A percentile compares a stretch with the other conserved stretches of the same genome.
Evolutionary conservation across 2,329 filamentous ascomycete genomes (phyloP).

Genomic region (Myriosclerotinia scirpicola): DNA sequence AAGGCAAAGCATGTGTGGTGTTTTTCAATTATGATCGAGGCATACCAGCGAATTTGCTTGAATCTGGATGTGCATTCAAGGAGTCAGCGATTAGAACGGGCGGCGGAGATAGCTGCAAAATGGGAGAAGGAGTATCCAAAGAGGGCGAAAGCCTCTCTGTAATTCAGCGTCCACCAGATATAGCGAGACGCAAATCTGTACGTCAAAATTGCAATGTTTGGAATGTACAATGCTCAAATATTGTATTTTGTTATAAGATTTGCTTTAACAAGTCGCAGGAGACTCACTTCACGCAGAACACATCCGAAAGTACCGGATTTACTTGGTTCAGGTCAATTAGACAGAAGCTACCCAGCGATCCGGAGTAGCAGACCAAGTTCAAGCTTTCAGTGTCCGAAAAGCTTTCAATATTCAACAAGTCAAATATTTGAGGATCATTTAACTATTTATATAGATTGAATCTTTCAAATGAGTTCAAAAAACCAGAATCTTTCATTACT

Average conservation of each 20-base stretch:
- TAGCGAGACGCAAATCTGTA: background rate
- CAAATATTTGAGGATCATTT: no score
- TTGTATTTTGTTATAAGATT: background rate
- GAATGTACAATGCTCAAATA: background rate
- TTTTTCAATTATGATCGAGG: conserved; percentile 10
- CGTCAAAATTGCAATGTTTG: background rate
- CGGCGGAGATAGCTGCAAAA: background rate
- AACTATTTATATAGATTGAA: no score
- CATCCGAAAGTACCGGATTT: background rate
- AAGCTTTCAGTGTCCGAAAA: no score
- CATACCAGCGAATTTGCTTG: conserved; percentile 13
- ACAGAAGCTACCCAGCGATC: no score
- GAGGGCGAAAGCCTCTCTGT: background rate
- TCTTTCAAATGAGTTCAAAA: no score
- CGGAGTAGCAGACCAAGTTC: no score
- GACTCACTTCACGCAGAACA: background rate
- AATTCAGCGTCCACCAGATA: background rate
- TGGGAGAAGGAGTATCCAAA: conserved; percentile 15
- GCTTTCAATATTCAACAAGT: no score
- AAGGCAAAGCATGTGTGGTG: background rate
- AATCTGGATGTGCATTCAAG: background rate
- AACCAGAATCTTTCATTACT: no score
- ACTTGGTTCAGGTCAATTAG: background rate
- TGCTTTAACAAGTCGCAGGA: background rate
- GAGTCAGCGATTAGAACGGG: no score